Evolutionary conservation across 305 asterid genomes (phyloP).

Genomic region (Vinca major): DNA sequence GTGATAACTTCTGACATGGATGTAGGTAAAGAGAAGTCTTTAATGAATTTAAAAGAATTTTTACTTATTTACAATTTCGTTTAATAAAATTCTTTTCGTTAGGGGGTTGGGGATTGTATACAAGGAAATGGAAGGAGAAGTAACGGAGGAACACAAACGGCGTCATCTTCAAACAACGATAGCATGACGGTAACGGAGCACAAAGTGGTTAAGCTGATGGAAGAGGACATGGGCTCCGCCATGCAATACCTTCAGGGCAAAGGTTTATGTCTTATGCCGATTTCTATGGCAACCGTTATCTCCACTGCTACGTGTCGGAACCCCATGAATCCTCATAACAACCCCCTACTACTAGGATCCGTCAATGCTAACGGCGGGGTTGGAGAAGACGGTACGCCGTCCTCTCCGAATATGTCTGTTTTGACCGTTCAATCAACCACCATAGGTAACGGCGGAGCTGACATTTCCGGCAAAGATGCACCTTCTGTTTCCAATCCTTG

Average conservation of each 20-base stretch:
- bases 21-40: no score
- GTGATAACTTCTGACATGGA: no score
- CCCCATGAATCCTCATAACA: slow-evolving; percentile 17
- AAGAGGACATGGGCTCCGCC: slow-evolving; percentile 88
- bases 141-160: slow-evolving; percentile 36
- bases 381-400: slow-evolving; percentile 22
- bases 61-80: no score
- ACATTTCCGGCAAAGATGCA: slow-evolving; percentile 38
- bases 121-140: slow-evolving; percentile 38
- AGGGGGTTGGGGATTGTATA: slow-evolving; percentile 21
- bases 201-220: slow-evolving; percentile 82
- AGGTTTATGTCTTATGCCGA: slow-evolving; percentile 92
- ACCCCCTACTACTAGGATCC: slow-evolving; percentile 25
- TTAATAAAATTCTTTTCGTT: no score
- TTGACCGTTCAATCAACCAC: slow-evolving; percentile 64
- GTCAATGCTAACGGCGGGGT: not conserved
- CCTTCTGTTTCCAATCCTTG: slow-evolving; percentile 38
- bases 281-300: slow-evolving; percentile 72
- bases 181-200: slow-evolving; percentile 65
- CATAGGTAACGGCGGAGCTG: slow-evolving; percentile 28
- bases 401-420: slow-evolving; percentile 64
- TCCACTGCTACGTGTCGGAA: slow-evolving; percentile 66
- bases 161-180: slow-evolving; percentile 45
- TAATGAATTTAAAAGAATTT: no score
- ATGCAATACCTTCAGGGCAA: slow-evolving; percentile 93